These are phyloP conservation scores for Neonothopanus nambi DNA, from an alignment of 1,284 basidiomycete species.

Conservation along the genomic window DNA sequence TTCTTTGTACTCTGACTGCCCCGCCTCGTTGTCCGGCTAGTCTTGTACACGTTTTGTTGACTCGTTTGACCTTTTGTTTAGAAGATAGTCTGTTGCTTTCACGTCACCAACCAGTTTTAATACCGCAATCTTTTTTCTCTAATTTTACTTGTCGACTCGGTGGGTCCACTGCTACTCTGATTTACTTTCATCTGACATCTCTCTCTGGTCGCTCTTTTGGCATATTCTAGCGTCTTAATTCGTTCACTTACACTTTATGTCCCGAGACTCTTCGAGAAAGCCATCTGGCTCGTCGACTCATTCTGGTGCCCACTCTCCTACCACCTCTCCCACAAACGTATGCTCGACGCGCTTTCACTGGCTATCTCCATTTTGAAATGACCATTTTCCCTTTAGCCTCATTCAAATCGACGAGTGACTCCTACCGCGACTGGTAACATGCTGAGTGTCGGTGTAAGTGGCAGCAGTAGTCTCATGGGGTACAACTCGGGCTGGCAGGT, in stretches of 20 bases:
- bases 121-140: slow-evolving; percentile 19
- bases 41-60: slow-evolving; percentile 4
- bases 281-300: slow-evolving; percentile 67
- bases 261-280: slow-evolving; percentile 58
- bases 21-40: too few species aligned
- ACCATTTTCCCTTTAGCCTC: slow-evolving; percentile 28
- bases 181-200: neutral
- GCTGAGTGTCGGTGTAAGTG: slow-evolving; percentile 54
- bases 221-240: slow-evolving; percentile 24
- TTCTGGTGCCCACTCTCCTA: slow-evolving; percentile 61
- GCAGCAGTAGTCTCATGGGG: slow-evolving; percentile 47
- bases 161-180: slow-evolving; percentile 11
- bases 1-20: slow-evolving; percentile 3
- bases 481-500: slow-evolving; percentile 74
- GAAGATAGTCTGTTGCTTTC: slow-evolving; percentile 2
- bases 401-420: slow-evolving; percentile 48
- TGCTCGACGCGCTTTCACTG: slow-evolving; percentile 21
- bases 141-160: neutral
- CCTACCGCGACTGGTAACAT: slow-evolving; percentile 44
- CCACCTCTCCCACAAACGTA: slow-evolving; percentile 57
- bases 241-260: slow-evolving; percentile 43
- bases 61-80: slow-evolving; percentile 5
- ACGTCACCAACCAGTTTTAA: neutral
- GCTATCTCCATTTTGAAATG: neutral
- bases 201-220: slow-evolving; percentile 6